Conservation (phyloP, 2,329 filamentous ascomycete genomes). For the Neonectria punicea region DNA sequence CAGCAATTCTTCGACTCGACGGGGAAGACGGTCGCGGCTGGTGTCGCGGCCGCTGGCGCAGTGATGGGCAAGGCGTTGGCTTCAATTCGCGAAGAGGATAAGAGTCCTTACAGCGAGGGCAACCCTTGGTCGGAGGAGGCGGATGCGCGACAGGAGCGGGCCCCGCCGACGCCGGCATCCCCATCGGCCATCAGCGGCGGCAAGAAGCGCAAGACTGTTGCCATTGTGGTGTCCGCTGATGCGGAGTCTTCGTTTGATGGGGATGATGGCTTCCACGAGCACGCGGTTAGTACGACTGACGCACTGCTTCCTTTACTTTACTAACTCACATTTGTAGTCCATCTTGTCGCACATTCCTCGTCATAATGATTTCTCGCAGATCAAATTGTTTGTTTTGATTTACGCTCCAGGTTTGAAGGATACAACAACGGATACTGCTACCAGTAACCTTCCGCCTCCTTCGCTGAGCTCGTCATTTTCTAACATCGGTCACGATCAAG, state of each 20-base stretch:
- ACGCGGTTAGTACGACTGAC: slow-evolving; percentile 73
- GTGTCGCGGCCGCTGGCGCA: slow-evolving; percentile 84
- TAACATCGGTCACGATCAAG: slow-evolving; percentile 82
- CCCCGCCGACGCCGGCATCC: slow-evolving; percentile 39
- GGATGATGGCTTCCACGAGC: slow-evolving; percentile 74
- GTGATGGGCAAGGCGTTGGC: slow-evolving; percentile 84
- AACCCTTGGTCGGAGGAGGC: slow-evolving; percentile 94
- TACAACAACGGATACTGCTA: slow-evolving; percentile 61
- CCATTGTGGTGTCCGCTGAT: slow-evolving; percentile 87
- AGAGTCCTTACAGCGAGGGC: slow-evolving; percentile 82
- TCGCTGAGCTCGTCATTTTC: slow-evolving; percentile 86
- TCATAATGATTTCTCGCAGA: slow-evolving; percentile 76
- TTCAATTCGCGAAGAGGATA: slow-evolving; percentile 84
- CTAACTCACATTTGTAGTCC: slow-evolving; percentile 62
- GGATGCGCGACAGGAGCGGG: slow-evolving; percentile 64
- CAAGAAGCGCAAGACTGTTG: slow-evolving; percentile 80
- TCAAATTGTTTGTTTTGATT: slow-evolving; percentile 88
- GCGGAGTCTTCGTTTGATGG: slow-evolving; percentile 67
- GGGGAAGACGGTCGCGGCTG: slow-evolving; percentile 81
- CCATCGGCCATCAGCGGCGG: slow-evolving; percentile 48
- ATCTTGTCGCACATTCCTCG: slow-evolving; percentile 90
- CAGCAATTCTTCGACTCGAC: slow-evolving; percentile 89
- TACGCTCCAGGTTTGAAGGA: slow-evolving; percentile 86
- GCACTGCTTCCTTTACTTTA: slow-evolving; percentile 20
- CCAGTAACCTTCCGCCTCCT: slow-evolving; percentile 67